Base-by-base conservation (phyloP, 2,329 filamentous ascomycete species). In the Exserohilum rostratum region DNA sequence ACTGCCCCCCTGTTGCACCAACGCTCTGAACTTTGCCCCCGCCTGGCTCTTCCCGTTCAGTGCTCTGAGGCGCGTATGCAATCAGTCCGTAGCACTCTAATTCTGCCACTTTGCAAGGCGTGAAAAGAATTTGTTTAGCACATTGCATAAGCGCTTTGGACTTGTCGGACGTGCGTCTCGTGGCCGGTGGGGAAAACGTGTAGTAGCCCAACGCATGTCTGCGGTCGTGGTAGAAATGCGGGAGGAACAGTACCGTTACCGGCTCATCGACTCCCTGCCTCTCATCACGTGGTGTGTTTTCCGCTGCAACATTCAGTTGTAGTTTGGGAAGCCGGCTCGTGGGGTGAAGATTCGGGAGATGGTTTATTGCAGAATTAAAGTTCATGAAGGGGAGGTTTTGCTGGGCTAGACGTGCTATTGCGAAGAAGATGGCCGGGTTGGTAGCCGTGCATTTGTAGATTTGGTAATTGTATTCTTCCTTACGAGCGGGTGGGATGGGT, bases 351-450 rank as follows among this genome's bases (percentile, higher is more conserved):
- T 69, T 70, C 0, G 63, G 67, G 5, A 70, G 35, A 48, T 69
- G 62, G 13, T 60, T 53, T 0, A 64, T 29, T 1, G 59, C 64
- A 1, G 56, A 65, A 29, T 39, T 13, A 50, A 68, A 61, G 46
- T 66, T 50, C 9, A 66, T 44, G 35, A 45, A 52, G 0, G 65
- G 61, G 0, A 65, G 39, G 35, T 70, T 68, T 12, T 33, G 47
- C 15, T 64, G 45, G 9, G 64, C 67, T 31, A 71, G 44, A n/a
- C 50, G 57, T 3, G 61, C 38, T 18, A 70, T 66, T 4, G 66
- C 57, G 27, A 69, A 56, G 40, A 53, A 57, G 27, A 70, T 31
- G 1, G 62, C 34, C 1, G 65, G 57, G 30, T 66, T 65, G 22
- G 30, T 42, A 1, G 68, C 66, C 3, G 5, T 46, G 20, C 42